These are phyloP conservation scores for Jaapia argillacea DNA, from an alignment of 768 basidiomycete genomes.

Conservation along the genomic window DNA sequence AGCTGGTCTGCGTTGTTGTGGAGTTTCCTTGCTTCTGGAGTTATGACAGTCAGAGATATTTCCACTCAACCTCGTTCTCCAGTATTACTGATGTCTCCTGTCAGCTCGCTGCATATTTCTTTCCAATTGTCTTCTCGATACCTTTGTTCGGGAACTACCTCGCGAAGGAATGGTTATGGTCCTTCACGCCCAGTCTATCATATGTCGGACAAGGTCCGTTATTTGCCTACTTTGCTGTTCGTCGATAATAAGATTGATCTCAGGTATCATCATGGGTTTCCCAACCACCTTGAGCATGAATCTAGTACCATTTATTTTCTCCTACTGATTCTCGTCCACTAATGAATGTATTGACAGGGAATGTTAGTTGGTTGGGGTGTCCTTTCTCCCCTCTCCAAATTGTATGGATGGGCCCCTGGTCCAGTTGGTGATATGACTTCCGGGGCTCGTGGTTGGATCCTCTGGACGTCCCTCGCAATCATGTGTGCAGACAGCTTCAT, in stretches of 20 bases:
- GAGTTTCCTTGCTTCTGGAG: slow-evolving; percentile 71
- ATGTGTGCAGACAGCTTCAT: slow-evolving; percentile 92
- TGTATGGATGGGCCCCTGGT: slow-evolving; percentile 87
- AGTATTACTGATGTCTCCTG: slow-evolving; percentile 1
- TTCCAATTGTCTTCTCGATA: slow-evolving; percentile 80
- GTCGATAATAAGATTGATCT: not conserved
- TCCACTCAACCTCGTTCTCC: not conserved
- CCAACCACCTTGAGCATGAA: slow-evolving; percentile 93
- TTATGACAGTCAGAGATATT: slow-evolving; percentile 58
- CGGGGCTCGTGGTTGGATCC: slow-evolving; percentile 92
- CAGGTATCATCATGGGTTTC: slow-evolving; percentile 96
- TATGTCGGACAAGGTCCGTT: slow-evolving; percentile 82
- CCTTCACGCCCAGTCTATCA: slow-evolving; percentile 82
- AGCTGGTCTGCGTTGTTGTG: slow-evolving; percentile 73
- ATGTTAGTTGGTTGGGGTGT: slow-evolving; percentile 97
- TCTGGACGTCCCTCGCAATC: slow-evolving; percentile 93
- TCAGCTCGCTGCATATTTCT: slow-evolving; percentile 81
- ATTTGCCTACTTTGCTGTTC: not conserved
- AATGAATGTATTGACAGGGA: slow-evolving; percentile 39
- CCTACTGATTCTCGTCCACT: not conserved
- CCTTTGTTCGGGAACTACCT: slow-evolving; percentile 79
- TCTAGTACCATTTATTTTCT: slow-evolving; percentile 34
- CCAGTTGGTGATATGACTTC: slow-evolving; percentile 78
- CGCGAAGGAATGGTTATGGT: slow-evolving; percentile 88
- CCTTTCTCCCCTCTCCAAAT: slow-evolving; percentile 80